Conservation (phyloP, 352 stramenopile genomes). For the Globisporangium uncinulatum region DNA sequence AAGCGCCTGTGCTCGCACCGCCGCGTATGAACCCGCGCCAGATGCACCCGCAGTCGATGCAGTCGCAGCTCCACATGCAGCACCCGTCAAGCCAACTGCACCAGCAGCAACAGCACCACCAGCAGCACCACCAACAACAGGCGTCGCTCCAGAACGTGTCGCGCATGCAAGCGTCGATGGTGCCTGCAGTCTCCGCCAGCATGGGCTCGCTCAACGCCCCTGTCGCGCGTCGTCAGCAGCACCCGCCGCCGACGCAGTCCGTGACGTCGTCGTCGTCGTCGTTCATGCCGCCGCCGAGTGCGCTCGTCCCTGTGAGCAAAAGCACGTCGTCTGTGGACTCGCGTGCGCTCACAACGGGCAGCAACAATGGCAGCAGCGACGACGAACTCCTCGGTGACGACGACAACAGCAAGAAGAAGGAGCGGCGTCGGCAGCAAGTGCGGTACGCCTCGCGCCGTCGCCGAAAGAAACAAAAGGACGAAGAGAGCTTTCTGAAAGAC, state of each 20-base stretch:
- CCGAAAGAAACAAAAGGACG: conserved; percentile 82
- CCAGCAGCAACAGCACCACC: neutral
- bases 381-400: conserved; percentile 50
- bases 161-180: conserved; percentile 13
- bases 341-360: conserved; percentile 37
- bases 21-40: conserved; percentile 14
- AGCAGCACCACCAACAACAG: neutral
- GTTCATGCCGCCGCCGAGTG: conserved; percentile 17
- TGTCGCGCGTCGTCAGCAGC: conserved; percentile 8
- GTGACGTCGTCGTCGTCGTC: conserved; percentile 14
- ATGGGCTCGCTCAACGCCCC: conserved; percentile 5
- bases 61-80: conserved; percentile 16
- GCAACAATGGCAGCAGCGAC: conserved; percentile 53
- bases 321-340: conserved; percentile 23
- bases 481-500: conserved; percentile 73
- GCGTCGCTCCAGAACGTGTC: conserved; percentile 9
- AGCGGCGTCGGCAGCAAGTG: conserved; percentile 71
- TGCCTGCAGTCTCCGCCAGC: conserved; percentile 2
- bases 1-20: conserved; percentile 12
- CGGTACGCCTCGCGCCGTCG: conserved; percentile 72
- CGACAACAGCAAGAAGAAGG: conserved; percentile 72
- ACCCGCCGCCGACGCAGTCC: conserved; percentile 11
- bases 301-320: conserved; percentile 38
- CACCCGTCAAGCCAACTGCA: conserved; percentile 10
- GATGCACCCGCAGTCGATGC: conserved; percentile 16